A percentile compares a stretch with the other conserved stretches of the same genome.
These are phyloP conservation scores for Rubia tinctorum DNA, from an alignment of 305 asterid species.

Conservation along the genomic window DNA sequence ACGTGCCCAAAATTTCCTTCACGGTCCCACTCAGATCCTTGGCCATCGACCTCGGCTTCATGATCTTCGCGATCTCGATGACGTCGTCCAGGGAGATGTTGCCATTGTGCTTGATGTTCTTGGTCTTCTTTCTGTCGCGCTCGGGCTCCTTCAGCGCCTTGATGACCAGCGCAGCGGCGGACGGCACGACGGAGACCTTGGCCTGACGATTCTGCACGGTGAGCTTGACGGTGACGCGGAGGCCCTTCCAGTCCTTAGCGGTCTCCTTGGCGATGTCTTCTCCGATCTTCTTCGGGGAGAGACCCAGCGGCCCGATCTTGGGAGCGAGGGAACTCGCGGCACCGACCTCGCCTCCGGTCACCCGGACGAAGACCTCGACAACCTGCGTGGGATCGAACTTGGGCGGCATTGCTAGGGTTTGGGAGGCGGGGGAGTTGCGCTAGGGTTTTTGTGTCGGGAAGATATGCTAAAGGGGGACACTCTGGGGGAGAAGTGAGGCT, in stretches of 20 bases:
- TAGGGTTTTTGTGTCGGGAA: slow-evolving; percentile 8
- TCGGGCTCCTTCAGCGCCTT: slow-evolving; percentile 70
- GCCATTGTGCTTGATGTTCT: slow-evolving; percentile 62
- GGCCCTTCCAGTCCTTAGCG: slow-evolving; percentile 76
- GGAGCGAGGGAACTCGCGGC: slow-evolving; percentile 48
- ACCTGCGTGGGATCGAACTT: slow-evolving; percentile 44
- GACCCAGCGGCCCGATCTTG: slow-evolving; percentile 44
- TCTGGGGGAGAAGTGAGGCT: background rate
- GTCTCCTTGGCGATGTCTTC: slow-evolving; percentile 73
- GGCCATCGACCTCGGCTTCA: slow-evolving; percentile 57
- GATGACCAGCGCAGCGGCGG: slow-evolving; percentile 66
- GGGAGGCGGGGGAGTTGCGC: no score
- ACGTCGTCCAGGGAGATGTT: slow-evolving; percentile 69
- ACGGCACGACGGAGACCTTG: slow-evolving; percentile 57
- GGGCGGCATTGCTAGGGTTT: slow-evolving; percentile 35
- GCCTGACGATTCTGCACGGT: slow-evolving; percentile 74
- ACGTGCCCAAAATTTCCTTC: slow-evolving; percentile 64
- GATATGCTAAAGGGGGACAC: background rate
- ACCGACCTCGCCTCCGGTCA: slow-evolving; percentile 42
- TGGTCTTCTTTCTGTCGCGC: slow-evolving; percentile 58
- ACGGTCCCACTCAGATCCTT: slow-evolving; percentile 56
- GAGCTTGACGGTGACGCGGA: slow-evolving; percentile 62
- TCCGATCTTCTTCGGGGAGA: slow-evolving; percentile 64
- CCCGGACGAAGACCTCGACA: slow-evolving; percentile 44
- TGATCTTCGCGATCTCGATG: slow-evolving; percentile 56